Evolutionary conservation across 1,139 yeast species (phyloP).

Genomic region (Candida labiduridarum): DNA sequence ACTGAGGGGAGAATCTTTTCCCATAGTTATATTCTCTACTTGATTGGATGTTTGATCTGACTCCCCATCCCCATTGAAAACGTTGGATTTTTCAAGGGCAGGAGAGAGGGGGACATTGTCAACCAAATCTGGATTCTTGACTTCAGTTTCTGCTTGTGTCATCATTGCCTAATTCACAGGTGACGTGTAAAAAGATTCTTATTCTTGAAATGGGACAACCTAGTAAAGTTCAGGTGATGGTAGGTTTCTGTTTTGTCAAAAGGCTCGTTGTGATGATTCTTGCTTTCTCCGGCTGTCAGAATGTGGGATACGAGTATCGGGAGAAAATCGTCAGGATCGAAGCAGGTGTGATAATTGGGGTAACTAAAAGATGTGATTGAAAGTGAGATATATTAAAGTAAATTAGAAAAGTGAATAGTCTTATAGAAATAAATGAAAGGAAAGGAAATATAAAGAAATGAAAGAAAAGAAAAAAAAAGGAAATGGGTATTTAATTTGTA

Average conservation of each 20-base stretch:
- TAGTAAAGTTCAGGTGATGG: not conserved
- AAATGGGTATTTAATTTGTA: not conserved
- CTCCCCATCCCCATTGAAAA: conserved; percentile 5
- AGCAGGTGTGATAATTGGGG: not conserved
- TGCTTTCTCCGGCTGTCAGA: conserved; percentile 3
- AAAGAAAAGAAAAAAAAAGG: not conserved
- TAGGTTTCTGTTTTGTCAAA: not conserved
- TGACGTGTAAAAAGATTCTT: not conserved
- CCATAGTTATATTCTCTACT: conserved; percentile 13
- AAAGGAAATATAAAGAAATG: not conserved
- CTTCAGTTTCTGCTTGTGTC: conserved; percentile 9
- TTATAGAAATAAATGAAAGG: not conserved
- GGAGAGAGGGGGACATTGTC: conserved; percentile 6
- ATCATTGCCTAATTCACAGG: not conserved
- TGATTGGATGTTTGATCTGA: conserved; percentile 5
- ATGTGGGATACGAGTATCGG: conserved; percentile 1
- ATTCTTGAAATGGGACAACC: not conserved
- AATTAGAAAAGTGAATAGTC: not conserved
- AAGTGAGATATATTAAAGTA: not conserved
- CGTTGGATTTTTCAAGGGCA: conserved; percentile 1
- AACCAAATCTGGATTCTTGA: conserved; percentile 4
- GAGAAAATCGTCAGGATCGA: not conserved
- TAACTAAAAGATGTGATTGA: not conserved
- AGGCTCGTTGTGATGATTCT: not conserved
- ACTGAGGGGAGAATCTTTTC: conserved; percentile 38